Percentiles rank a stretch among this genome's conserved stretches.
Conservation (phyloP, 257 asterid species). For the Penstemon davidsonii region DNA sequence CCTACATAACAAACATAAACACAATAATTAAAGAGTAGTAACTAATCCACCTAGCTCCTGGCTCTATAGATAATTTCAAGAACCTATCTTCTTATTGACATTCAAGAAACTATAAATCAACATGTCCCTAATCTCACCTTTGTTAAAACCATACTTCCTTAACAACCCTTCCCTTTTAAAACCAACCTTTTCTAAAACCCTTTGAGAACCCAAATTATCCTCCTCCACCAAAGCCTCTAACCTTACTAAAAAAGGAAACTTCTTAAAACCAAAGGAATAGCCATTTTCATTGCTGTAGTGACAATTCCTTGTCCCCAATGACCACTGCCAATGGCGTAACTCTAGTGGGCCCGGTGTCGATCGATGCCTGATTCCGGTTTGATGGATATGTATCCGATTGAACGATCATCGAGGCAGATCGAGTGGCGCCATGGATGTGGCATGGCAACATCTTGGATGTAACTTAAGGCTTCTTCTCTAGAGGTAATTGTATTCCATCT, state of each 20-base stretch:
- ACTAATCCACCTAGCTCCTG: no score
- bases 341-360: constrained; percentile 60
- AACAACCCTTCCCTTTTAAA: constrained; percentile 59
- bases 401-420: constrained; percentile 52
- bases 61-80: neutral
- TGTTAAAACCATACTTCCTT: constrained; percentile 64
- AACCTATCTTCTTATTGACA: constrained; percentile 25
- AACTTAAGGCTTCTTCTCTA: constrained; percentile 47
- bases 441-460: constrained; percentile 57
- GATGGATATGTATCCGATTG: constrained; percentile 64
- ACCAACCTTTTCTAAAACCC: constrained; percentile 63
- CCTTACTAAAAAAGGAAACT: constrained; percentile 52
- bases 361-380: constrained; percentile 49
- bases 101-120: constrained; percentile 59
- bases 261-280: constrained; percentile 45
- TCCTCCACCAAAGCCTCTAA: constrained; percentile 73
- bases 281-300: constrained; percentile 49
- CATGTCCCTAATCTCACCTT: constrained; percentile 67
- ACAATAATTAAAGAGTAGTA: no score
- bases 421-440: constrained; percentile 74
- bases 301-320: constrained; percentile 66
- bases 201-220: constrained; percentile 62
- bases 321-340: constrained; percentile 52
- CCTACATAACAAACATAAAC: no score
- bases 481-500: constrained; percentile 58